A percentile compares a stretch with the other conserved stretches of the same genome.
These are phyloP conservation scores for Cutaneotrichosporon curvatum DNA, from an alignment of 1,284 basidiomycete genomes.

Conservation along the genomic window DNA sequence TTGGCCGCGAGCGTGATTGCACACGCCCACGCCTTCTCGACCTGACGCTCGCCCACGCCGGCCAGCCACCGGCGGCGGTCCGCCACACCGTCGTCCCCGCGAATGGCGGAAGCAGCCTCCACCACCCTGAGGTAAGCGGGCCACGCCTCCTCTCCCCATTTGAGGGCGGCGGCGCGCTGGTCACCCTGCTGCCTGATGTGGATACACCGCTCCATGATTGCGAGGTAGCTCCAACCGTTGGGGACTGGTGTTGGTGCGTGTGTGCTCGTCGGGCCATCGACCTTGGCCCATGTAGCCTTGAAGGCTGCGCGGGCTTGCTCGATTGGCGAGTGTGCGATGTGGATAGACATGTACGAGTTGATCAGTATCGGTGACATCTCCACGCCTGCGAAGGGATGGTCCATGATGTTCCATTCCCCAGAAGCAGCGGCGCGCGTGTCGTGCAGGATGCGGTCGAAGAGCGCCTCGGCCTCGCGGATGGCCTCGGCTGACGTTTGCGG, in stretches of 20 bases:
- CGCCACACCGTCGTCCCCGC: background rate
- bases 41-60: constrained; percentile 36
- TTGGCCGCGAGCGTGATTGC: constrained; percentile 32
- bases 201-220: constrained; percentile 62
- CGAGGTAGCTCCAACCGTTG: constrained; percentile 57
- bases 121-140: constrained; percentile 21
- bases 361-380: constrained; percentile 58
- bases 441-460: constrained; percentile 64
- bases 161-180: constrained; percentile 16
- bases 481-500: constrained; percentile 54
- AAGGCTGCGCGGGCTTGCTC: constrained; percentile 45
- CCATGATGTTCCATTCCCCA: constrained; percentile 17
- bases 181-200: constrained; percentile 14
- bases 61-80: constrained; percentile 17
- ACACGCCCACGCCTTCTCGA: constrained; percentile 35
- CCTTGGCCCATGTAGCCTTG: constrained; percentile 24
- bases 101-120: background rate
- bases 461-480: constrained; percentile 59
- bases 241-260: constrained; percentile 25
- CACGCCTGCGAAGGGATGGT: constrained; percentile 56
- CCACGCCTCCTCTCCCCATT: constrained; percentile 33
- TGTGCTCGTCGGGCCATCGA: constrained; percentile 33
- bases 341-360: constrained; percentile 75
- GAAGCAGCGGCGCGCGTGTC: constrained; percentile 38
- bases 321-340: constrained; percentile 50